Conservation (phyloP, 1,284 basidiomycete species). For the Wolfiporia cocos region DNA sequence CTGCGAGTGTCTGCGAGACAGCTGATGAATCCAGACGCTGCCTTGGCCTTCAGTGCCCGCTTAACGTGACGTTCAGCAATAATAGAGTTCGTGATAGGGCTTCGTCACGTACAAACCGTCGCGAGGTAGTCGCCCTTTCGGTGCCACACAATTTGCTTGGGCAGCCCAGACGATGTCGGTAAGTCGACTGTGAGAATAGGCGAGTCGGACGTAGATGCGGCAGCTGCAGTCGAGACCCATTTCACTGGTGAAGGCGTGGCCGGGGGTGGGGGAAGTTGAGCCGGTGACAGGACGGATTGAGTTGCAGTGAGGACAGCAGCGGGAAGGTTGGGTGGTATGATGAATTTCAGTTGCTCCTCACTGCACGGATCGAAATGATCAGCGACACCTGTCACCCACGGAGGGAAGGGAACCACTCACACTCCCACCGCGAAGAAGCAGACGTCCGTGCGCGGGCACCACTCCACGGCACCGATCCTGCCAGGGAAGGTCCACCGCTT, state of each 20-base stretch:
- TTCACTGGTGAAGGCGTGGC: conserved; percentile 59
- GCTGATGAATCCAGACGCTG: conserved; percentile 91
- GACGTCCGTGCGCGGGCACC: conserved; percentile 89
- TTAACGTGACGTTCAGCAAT: conserved; percentile 20
- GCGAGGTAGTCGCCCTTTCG: conserved; percentile 94
- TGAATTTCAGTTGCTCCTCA: conserved; percentile 75
- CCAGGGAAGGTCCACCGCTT: conserved; percentile 82
- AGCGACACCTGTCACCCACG: conserved; percentile 2
- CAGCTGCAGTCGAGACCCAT: conserved; percentile 51
- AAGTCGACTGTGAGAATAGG: conserved; percentile 57
- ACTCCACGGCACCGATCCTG: conserved; percentile 84
- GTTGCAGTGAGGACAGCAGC: conserved; percentile 54
- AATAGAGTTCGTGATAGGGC: not conserved
- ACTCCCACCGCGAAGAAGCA: conserved; percentile 77
- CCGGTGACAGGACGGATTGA: conserved; percentile 59
- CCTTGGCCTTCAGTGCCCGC: conserved; percentile 61
- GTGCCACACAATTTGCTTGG: conserved; percentile 91
- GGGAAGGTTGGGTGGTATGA: conserved; percentile 78
- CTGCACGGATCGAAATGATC: conserved; percentile 31
- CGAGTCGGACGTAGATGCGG: conserved; percentile 40
- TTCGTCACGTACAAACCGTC: conserved; percentile 68
- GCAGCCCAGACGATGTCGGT: conserved; percentile 65
- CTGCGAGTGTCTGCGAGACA: conserved; percentile 91
- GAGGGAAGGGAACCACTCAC: conserved; percentile 43
- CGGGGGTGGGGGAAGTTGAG: conserved; percentile 53